Base-by-base conservation (phyloP, 805 yeast genomes). In the Starmerella asiatica region DNA sequence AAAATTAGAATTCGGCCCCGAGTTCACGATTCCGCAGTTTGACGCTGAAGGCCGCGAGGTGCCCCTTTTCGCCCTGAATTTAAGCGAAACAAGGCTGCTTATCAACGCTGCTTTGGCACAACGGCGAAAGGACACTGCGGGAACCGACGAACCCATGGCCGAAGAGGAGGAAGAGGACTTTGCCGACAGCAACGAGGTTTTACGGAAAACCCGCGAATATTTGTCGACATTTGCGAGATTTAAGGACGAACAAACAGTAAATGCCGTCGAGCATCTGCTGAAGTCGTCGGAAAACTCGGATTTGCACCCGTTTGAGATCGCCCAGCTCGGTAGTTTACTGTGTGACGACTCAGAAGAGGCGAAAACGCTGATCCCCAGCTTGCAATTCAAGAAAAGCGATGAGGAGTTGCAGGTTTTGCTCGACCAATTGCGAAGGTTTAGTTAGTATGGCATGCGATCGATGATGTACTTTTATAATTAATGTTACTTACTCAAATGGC, bases 341-440 rank as follows among this genome's bases (percentile, higher is more conserved):
- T 86, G 96, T 61, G 98, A 88, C 56, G 96, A 88, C 47, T 85
- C 93, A 5, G 98, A 82, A 56, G 98, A 91, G 65, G 97, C 97
- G 28, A 83, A 83, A 61, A 82, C 95, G 15, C 68, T 91, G 54
- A 78, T 91, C 43, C 96, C 98, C 18, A 80, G 94, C 59, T 68
- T 91, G 55, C 70, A 73, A 19, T 74, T 70, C 45, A 86, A 86
- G 59, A 84, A 81, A 38, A 72, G 80, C 8, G 93, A 85, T 49
- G 80, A 81, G 32, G 96, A 86, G 55, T 64, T 91, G 44, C 94
- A 85, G 59, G 76, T 82, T 35, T 70, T 88, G 41, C 67, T 91
- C 50, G 93, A 86, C 50, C 95, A 91, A 64, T 68, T 88, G 55
- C 74, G 93, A 5, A 32, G 53, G 21, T 53, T 53, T 31, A 49